Percentiles rank a stretch among this genome's conserved stretches.
These are phyloP conservation scores for Ogataea hybrid DNA, from an alignment of 1,139 yeast species.

Conservation along the genomic window DNA sequence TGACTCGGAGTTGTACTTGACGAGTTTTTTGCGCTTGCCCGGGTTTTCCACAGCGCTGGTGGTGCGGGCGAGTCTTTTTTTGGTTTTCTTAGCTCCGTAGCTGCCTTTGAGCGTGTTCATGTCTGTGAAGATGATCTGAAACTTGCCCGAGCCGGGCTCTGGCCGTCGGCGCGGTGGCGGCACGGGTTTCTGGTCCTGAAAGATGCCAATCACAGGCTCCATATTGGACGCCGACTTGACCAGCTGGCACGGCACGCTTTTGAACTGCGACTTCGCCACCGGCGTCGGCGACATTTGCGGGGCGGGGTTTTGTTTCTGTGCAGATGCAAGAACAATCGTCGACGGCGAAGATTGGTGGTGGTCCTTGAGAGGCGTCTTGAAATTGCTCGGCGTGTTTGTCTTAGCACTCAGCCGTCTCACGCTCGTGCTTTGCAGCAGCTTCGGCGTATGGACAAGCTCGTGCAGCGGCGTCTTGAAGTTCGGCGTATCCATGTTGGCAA, in stretches of 20 bases:
- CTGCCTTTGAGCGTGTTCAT: slow-evolving; percentile 45
- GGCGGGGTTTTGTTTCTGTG: slow-evolving; percentile 15
- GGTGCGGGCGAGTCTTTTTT: slow-evolving; percentile 22
- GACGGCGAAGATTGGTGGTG: slow-evolving; percentile 30
- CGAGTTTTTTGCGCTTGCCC: slow-evolving; percentile 13
- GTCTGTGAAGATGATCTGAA: slow-evolving; percentile 53
- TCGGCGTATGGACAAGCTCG: slow-evolving; percentile 21
- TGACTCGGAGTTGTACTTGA: slow-evolving; percentile 16
- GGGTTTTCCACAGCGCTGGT: slow-evolving; percentile 19
- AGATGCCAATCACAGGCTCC: slow-evolving; percentile 31
- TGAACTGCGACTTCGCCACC: slow-evolving; percentile 24
- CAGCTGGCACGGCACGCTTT: slow-evolving; percentile 27
- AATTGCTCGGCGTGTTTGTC: slow-evolving; percentile 16
- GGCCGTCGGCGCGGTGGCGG: slow-evolving; percentile 12
- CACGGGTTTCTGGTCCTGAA: slow-evolving; percentile 19
- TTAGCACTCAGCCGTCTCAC: slow-evolving; percentile 11
- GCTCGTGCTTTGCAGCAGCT: slow-evolving; percentile 17
- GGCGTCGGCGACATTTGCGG: slow-evolving; percentile 30
- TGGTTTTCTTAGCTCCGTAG: slow-evolving; percentile 26
- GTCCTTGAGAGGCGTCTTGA: slow-evolving; percentile 24
- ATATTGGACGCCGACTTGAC: slow-evolving; percentile 25
- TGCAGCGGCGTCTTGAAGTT: slow-evolving; percentile 22
- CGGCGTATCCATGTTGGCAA: slow-evolving; percentile 20
- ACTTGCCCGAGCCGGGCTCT: slow-evolving; percentile 40
- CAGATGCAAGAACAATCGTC: slow-evolving; percentile 28